Conservation (phyloP, 306 rosid genomes). For the Quercus glauca region DNA sequence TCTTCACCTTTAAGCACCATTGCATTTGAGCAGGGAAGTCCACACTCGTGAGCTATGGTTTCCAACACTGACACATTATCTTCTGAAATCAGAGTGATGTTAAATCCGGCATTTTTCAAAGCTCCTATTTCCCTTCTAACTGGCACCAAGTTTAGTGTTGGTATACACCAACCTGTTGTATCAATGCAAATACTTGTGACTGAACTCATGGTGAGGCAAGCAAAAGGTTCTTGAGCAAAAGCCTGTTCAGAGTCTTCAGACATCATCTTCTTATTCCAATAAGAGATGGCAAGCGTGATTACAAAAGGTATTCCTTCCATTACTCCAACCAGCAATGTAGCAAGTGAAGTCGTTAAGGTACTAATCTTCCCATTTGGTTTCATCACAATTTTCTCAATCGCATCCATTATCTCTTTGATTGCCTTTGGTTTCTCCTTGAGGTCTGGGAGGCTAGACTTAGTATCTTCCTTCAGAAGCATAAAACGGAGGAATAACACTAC, state of each 20-base stretch:
- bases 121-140: neutral
- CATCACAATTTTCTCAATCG: neutral
- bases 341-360: neutral
- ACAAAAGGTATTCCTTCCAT: slow-evolving; percentile 12
- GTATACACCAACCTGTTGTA: neutral
- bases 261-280: slow-evolving; percentile 3
- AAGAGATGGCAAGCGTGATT: neutral
- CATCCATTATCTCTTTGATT: neutral
- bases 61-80: neutral
- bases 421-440: neutral
- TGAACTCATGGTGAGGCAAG: slow-evolving; percentile 12
- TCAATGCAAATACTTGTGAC: slow-evolving; percentile 4
- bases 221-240: neutral
- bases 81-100: slow-evolving; percentile 3
- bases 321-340: slow-evolving; percentile 12
- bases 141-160: neutral
- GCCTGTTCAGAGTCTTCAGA: neutral
- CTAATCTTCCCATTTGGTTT: neutral
- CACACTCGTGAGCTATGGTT: neutral
- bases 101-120: neutral
- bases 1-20: neutral
- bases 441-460: neutral
- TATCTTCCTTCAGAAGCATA: neutral
- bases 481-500: slow-evolving; percentile 12
- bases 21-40: neutral